Evolutionary conservation across 2,329 filamentous ascomycete species (phyloP), one percentile per base, ranked within the genome.

Genomic region (Leptographium flavum): DNA sequence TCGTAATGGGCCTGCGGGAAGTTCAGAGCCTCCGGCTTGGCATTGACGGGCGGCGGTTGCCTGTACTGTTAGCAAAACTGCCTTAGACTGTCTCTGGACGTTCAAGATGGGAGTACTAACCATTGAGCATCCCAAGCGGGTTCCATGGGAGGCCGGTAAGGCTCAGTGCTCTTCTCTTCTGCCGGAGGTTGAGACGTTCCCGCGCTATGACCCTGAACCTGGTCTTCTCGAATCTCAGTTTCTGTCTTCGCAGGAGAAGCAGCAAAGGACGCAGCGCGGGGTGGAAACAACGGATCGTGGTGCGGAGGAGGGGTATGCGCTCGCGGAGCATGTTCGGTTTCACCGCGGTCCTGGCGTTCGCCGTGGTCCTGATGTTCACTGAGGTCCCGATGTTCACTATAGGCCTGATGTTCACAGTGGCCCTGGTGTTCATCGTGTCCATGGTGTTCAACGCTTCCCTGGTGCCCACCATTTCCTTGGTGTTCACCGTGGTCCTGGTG

Each of bases 11-110:
- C 76, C 39, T 72, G 71, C 15, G 87, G 86, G 57, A 96, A 83
- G 60, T 93, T 86, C 50, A 76, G 68, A 7, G 87, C 90, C 69
- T 96, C 92, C 9, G 88, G 88, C 57, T 71, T 82, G 5, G 87
- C 86, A 56, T 83, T 63, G 36, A 61, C 46, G 11, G 78, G 77
- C 47, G 79, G 78, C 38, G 79, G 64, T 55, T 80, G 74, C 58
- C 80, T 84, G 52, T n/a, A n/a, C n/a, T n/a, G n/a, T n/a, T n/a
- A n/a, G 28, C 8, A 32, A 9, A 35, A 13, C 21, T 46, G 54
- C n/a, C n/a, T n/a, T n/a, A n/a, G n/a, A n/a, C n/a, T n/a, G n/a
- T n/a, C n/a, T n/a, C n/a, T n/a, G n/a, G n/a, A n/a, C n/a, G n/a
- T n/a, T n/a, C n/a, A n/a, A n/a, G n/a, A n/a, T n/a, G n/a, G n/a